A percentile compares a stretch with the other conserved stretches of the same genome.
phyloP scores from a whole-genome alignment of 2,329 filamentous ascomycete genomes.

The Pseudogymnoascus sp. region DNA sequence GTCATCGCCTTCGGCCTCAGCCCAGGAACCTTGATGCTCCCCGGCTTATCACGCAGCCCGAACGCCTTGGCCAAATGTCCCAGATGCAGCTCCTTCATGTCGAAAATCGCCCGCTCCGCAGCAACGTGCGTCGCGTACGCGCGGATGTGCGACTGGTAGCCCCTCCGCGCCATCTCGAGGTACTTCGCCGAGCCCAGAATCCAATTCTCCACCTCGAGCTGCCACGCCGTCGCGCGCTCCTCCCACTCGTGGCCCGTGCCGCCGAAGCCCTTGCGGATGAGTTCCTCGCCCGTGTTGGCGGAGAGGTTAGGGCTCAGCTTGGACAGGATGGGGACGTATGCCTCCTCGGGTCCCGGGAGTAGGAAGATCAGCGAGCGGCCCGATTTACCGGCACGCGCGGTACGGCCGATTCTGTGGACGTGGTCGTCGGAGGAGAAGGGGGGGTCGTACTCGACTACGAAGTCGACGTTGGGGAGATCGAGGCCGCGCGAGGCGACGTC shows the following conservation, averaged over 20 bases:
- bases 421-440: conserved; percentile 91
- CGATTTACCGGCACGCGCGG: conserved; percentile 81
- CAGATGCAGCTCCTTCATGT: conserved; percentile 83
- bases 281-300: conserved; percentile 51
- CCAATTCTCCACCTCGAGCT: conserved; percentile 59
- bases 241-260: conserved; percentile 49
- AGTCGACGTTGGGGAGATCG: conserved; percentile 87
- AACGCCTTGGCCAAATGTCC: conserved; percentile 94
- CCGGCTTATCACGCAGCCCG: conserved; percentile 78
- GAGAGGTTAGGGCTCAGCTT: conserved; percentile 44
- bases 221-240: conserved; percentile 56
- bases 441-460: conserved; percentile 93
- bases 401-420: conserved; percentile 87
- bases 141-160: conserved; percentile 84
- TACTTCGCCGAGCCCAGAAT: conserved; percentile 54
- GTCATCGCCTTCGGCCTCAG: conserved; percentile 34
- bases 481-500: conserved; percentile 94
- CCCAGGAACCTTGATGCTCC: conserved; percentile 58
- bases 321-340: conserved; percentile 59
- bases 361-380: conserved; percentile 86
- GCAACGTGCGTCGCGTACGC: conserved; percentile 92
- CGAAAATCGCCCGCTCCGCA: conserved; percentile 77
- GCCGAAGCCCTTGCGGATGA: conserved; percentile 58
- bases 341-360: conserved; percentile 83
- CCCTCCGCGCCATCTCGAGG: conserved; percentile 73